Evolutionary conservation across 352 stramenopile genomes (phyloP), one percentile per base, ranked within the genome.

Genomic region (Achlya hypogyna): DNA sequence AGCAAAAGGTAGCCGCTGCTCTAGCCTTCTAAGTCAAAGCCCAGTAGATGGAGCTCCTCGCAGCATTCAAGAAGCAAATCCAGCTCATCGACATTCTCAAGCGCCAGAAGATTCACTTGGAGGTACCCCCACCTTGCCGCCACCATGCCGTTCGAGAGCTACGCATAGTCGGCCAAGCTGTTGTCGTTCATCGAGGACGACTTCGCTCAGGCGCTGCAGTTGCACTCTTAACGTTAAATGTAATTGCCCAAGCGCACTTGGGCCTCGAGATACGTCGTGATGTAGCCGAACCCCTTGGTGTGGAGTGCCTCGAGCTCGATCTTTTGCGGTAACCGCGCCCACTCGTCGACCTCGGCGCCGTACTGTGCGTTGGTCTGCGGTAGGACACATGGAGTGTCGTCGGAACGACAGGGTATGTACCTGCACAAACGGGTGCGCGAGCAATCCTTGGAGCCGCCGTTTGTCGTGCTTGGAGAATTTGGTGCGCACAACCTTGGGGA

Each of bases 71-170:
- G 63, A 90, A 91, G 69, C 84, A 93, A 60, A 89, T 91, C 76
- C 91, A 91, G 63, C 78, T 93, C 34, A 91, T 93, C 51, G 84
- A 93, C 31, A n/a, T 93, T 51, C 76, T 93, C 40, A 93, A 89
- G 52, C 79, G 84, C 12, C 84, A 93, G 69, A 82, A 84, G 40
- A 88, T 93, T 63, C 84, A 93, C 72, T 88, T 93, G 78, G 84
- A 93, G 74, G 79, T 89, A 65, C n/a, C n/a, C n/a, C n/a, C 6
- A 51, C 47, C 8, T 5, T 45, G 51, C 20, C 22, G 49, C 20
- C 23, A 3, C 25, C 49, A 10, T 10, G 49, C 49, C 16, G 5
- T 31, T 6, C 2, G 23, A 62, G 42, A 45, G 16, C 64, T 34
- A 2, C 16, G 4, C n/a, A 20, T 71, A 90, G 82, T 79, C 81